Conservation (phyloP, 805 yeast genomes). For the Saccharomycopsis capsularis region DNA sequence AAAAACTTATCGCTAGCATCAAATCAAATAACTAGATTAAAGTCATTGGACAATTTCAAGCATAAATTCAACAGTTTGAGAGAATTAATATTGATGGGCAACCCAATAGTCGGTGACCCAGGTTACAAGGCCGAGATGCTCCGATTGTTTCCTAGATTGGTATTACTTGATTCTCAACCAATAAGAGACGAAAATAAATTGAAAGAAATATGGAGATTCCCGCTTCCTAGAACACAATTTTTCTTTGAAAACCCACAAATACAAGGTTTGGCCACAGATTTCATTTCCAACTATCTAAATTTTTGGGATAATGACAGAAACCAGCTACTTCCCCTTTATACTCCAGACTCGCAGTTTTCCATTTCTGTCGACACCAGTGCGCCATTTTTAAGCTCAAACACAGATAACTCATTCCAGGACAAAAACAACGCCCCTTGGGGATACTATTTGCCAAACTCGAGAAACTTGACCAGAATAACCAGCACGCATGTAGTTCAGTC, state of each 20-base stretch:
- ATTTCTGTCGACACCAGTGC: conserved; percentile 66
- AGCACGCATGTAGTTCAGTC: conserved; percentile 39
- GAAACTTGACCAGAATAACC: conserved; percentile 64
- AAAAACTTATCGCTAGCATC: conserved; percentile 74
- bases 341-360: conserved; percentile 80
- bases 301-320: conserved; percentile 75
- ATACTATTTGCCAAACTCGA: conserved; percentile 61
- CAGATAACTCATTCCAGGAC: background rate
- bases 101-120: conserved; percentile 54
- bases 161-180: conserved; percentile 68
- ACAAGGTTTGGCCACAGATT: conserved; percentile 65
- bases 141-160: conserved; percentile 69
- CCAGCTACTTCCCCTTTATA: conserved; percentile 67
- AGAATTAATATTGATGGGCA: conserved; percentile 71
- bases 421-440: conserved; percentile 39
- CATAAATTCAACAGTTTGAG: conserved; percentile 66
- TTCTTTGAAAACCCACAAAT: conserved; percentile 77
- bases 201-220: conserved; percentile 44
- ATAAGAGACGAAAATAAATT: conserved; percentile 70
- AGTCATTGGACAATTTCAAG: conserved; percentile 65
- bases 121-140: conserved; percentile 55
- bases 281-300: conserved; percentile 65
- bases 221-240: conserved; percentile 49
- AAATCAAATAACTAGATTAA: conserved; percentile 56
- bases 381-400: conserved; percentile 36